Conservation (phyloP, 2,329 filamentous ascomycete genomes). For the Nigrospora sphaerica region DNA sequence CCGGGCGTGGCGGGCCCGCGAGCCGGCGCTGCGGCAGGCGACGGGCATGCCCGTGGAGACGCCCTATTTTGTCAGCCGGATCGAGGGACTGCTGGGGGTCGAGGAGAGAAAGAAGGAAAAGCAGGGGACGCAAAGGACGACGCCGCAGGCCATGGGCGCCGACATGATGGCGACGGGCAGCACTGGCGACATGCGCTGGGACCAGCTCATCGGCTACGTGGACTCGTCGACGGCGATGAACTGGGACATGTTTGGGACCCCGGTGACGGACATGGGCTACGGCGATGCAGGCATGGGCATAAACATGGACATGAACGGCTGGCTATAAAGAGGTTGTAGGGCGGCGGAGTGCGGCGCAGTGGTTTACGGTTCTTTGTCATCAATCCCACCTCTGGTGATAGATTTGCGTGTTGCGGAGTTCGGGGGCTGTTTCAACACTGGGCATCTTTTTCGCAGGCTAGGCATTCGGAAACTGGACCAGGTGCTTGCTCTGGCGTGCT, state of each 20-base stretch:
- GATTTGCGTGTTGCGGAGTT: not conserved
- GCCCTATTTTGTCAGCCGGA: slow-evolving; percentile 37
- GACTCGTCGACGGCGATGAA: slow-evolving; percentile 15
- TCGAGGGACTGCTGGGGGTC: slow-evolving; percentile 34
- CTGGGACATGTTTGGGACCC: slow-evolving; percentile 22
- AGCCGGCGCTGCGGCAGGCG: slow-evolving; percentile 28
- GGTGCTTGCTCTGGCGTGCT: too few species aligned
- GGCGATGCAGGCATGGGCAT: not conserved
- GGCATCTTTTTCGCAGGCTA: too few species aligned
- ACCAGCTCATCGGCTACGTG: slow-evolving; percentile 23
- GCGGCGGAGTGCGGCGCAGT: not conserved
- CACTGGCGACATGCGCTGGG: slow-evolving; percentile 17
- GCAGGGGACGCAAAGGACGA: not conserved
- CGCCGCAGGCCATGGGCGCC: not conserved
- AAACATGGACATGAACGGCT: slow-evolving; percentile 5
- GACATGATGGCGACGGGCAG: slow-evolving; percentile 3
- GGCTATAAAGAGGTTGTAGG: slow-evolving; percentile 1
- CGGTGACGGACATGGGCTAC: slow-evolving; percentile 6
- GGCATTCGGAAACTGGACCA: too few species aligned
- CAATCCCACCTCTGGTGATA: not conserved
- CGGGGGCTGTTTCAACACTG: too few species aligned
- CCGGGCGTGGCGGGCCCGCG: slow-evolving; percentile 46
- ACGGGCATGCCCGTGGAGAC: slow-evolving; percentile 29
- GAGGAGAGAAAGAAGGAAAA: slow-evolving; percentile 18
- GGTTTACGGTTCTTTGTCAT: not conserved